Conservation (phyloP, 257 asterid species). For the Salvia rosmarinus region DNA sequence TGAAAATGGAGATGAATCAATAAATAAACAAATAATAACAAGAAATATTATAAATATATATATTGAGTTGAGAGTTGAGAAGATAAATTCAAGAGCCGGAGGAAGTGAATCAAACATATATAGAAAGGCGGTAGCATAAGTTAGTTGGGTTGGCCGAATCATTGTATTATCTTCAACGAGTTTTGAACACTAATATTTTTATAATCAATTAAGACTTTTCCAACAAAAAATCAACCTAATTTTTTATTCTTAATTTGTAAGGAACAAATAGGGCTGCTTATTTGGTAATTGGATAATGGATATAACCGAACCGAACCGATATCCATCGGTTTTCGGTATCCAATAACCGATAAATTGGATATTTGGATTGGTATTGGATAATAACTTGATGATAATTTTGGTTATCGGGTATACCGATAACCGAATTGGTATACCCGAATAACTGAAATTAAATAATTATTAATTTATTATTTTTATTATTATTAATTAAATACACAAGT, state of each 20-base stretch:
- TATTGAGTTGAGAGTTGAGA: constrained; percentile 6
- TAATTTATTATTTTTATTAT: too few relatives aligned
- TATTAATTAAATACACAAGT: too few relatives aligned
- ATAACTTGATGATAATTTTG: too few relatives aligned
- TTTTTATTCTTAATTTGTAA: not conserved
- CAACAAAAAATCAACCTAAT: not conserved
- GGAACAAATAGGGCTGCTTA: not conserved
- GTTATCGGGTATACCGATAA: too few relatives aligned
- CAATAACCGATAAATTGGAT: too few relatives aligned
- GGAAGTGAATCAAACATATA: constrained; percentile 10
- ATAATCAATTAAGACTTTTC: constrained; percentile 13
- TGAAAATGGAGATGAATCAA: not conserved
- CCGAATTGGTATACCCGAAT: too few relatives aligned
- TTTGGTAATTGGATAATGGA: too few relatives aligned
- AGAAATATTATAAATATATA: not conserved
- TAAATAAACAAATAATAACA: not conserved
- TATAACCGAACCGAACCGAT: too few relatives aligned
- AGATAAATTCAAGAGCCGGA: constrained; percentile 23
- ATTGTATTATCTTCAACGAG: constrained; percentile 32
- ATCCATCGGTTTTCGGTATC: too few relatives aligned
- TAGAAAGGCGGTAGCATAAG: not conserved
- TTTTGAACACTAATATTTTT: not conserved
- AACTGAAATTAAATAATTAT: too few relatives aligned
- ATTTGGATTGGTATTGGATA: too few relatives aligned
- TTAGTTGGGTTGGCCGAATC: constrained; percentile 36